Conservation (phyloP, 139 green algal species). For the Chlamydomonas sp. region DNA sequence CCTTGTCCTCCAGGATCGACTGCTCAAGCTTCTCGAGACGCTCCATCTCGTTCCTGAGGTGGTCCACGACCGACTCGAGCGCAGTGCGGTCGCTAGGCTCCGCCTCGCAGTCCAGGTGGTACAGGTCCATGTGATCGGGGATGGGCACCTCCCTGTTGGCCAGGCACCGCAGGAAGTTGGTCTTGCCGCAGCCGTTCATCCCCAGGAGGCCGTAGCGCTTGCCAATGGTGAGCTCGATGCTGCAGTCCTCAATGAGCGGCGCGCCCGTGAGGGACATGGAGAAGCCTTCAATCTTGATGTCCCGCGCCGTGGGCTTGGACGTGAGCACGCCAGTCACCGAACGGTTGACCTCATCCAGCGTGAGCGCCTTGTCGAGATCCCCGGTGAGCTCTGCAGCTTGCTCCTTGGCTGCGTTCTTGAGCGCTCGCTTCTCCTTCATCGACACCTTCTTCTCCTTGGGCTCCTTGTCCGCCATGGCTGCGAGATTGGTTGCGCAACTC, state of each 20-base stretch:
- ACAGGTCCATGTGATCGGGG: constrained; percentile 91
- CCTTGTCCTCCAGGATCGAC: constrained; percentile 44
- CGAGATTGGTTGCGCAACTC: too few relatives aligned
- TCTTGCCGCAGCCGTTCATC: constrained; percentile 87
- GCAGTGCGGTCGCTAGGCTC: constrained; percentile 72
- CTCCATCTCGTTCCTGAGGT: constrained; percentile 41
- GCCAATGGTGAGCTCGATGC: constrained; percentile 75
- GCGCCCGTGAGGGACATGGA: constrained; percentile 61
- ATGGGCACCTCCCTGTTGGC: constrained; percentile 71
- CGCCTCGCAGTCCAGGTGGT: constrained; percentile 82
- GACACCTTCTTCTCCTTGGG: too few relatives aligned
- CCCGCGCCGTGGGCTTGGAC: constrained; percentile 40
- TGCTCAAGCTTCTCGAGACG: constrained; percentile 44
- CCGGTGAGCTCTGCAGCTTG: too few relatives aligned
- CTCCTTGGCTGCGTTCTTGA: too few relatives aligned
- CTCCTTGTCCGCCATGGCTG: too few relatives aligned
- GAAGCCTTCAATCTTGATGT: constrained; percentile 54
- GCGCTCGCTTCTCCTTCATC: too few relatives aligned
- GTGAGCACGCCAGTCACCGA: constrained; percentile 49
- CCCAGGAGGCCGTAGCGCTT: constrained; percentile 79
- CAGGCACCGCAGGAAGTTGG: constrained; percentile 74
- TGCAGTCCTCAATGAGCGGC: constrained; percentile 55
- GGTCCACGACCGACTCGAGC: constrained; percentile 58
- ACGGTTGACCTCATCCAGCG: constrained; percentile 11
- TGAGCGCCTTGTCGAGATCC: too few relatives aligned